phyloP scores from a whole-genome alignment of 2,329 filamentous ascomycete species.

The Claviceps maximensis region DNA sequence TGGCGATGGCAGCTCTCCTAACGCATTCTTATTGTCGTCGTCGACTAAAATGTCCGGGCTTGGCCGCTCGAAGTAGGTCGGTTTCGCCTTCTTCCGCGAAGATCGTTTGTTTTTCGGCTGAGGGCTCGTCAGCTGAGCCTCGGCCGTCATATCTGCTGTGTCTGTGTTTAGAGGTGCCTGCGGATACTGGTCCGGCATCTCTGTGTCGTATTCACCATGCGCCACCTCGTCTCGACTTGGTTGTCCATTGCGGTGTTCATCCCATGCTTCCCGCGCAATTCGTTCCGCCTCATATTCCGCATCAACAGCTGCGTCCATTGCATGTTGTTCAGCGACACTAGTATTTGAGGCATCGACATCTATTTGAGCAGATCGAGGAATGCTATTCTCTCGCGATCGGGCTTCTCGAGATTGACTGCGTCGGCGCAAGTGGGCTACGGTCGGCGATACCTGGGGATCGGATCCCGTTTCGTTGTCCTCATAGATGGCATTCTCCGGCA shows the following conservation, averaged over 20 bases:
- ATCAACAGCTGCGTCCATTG: neutral
- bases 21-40: conserved; percentile 9
- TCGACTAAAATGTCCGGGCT: conserved; percentile 9
- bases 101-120: conserved; percentile 17
- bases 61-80: conserved; percentile 28
- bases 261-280: conserved; percentile 22
- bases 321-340: neutral
- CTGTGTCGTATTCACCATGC: conserved; percentile 1
- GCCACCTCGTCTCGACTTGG: conserved; percentile 8
- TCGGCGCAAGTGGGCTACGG: conserved; percentile 13
- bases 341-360: conserved; percentile 10
- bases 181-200: conserved; percentile 4
- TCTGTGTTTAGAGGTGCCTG: conserved; percentile 1
- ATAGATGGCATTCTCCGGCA: conserved; percentile 7
- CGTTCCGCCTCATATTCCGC: conserved; percentile 15
- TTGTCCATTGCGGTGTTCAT: conserved; percentile 19
- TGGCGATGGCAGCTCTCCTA: conserved; percentile 19
- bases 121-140: conserved; percentile 2
- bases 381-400: conserved; percentile 16
- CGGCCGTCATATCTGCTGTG: conserved; percentile 4
- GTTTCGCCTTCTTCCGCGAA: conserved; percentile 34
- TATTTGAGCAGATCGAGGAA: conserved; percentile 11
- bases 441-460: conserved; percentile 16
- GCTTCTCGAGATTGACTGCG: conserved; percentile 15
- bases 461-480: conserved; percentile 10